Conservation (phyloP, 2,329 filamentous ascomycete species). For the Davidsoniella australis region DNA sequence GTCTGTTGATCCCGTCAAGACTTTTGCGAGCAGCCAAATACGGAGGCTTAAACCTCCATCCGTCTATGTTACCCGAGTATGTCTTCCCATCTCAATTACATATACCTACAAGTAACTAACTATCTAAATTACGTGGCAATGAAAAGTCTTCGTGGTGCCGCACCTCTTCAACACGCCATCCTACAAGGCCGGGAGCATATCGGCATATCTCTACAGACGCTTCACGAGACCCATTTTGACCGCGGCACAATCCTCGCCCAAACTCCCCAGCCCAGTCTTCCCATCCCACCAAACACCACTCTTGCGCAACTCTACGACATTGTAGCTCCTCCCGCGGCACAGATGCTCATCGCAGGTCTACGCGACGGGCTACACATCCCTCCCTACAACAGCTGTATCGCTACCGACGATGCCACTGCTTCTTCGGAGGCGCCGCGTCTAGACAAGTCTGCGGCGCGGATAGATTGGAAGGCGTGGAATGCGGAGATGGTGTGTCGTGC, state of each 20-base stretch:
- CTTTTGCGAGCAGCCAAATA: constrained; percentile 56
- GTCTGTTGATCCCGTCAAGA: constrained; percentile 66
- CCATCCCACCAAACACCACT: constrained; percentile 28
- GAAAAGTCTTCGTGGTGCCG: constrained; percentile 61
- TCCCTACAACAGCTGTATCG: constrained; percentile 23
- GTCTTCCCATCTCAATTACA: constrained; percentile 13
- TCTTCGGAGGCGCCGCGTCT: constrained; percentile 53
- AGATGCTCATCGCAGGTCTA: constrained; percentile 53
- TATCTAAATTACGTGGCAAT: constrained; percentile 3
- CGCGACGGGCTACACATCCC: constrained; percentile 45
- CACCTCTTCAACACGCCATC: constrained; percentile 74
- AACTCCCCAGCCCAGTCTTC: constrained; percentile 40
- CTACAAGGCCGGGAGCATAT: constrained; percentile 42
- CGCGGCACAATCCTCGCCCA: constrained; percentile 60
- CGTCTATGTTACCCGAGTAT: constrained; percentile 73
- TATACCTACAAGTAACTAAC: background rate
- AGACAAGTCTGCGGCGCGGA: constrained; percentile 40
- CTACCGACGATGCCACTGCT: background rate
- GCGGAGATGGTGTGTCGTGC: constrained; percentile 36
- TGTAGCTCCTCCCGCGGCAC: constrained; percentile 47
- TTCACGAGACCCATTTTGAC: constrained; percentile 63
- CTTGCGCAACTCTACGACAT: constrained; percentile 24
- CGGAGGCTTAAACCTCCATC: constrained; percentile 85
- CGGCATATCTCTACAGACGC: constrained; percentile 74
- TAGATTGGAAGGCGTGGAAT: constrained; percentile 41